phyloP scores from a whole-genome alignment of 2,329 filamentous ascomycete genomes.

The Calonectria multiphialidica region DNA sequence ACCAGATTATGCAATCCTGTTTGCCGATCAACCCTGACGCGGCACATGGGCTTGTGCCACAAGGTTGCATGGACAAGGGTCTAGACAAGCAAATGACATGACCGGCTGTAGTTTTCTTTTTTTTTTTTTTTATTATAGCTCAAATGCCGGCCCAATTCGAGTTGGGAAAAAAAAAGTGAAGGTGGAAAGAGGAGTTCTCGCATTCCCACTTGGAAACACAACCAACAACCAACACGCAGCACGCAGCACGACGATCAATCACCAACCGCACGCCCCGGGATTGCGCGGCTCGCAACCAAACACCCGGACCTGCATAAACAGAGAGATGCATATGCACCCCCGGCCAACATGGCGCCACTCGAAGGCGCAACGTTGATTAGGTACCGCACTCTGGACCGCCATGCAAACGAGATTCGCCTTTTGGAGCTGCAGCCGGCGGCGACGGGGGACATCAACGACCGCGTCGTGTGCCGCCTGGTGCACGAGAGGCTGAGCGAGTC shows the following conservation, averaged over 20 bases:
- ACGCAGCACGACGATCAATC: neutral
- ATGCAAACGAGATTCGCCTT: slow-evolving; percentile 32
- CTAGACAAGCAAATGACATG: neutral
- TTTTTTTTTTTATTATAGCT: slow-evolving; percentile 3
- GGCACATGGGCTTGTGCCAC: neutral
- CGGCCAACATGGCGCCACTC: slow-evolving; percentile 28
- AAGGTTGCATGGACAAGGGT: neutral
- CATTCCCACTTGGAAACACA: neutral
- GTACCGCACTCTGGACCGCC: slow-evolving; percentile 33
- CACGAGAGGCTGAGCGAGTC: slow-evolving; percentile 33
- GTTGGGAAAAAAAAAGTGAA: neutral
- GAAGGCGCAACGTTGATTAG: slow-evolving; percentile 36
- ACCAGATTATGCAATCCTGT: slow-evolving; percentile 4
- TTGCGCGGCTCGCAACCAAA: neutral
- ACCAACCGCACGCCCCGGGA: neutral
- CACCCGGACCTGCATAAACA: neutral
- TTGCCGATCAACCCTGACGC: slow-evolving; percentile 9
- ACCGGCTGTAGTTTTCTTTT: neutral
- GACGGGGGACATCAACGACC: slow-evolving; percentile 34
- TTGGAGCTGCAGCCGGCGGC: slow-evolving; percentile 36
- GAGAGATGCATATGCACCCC: slow-evolving; percentile 14
- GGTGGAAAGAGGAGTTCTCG: neutral
- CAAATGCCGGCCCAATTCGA: slow-evolving; percentile 1
- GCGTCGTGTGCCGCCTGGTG: slow-evolving; percentile 35
- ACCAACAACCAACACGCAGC: neutral